A percentile compares a stretch with the other conserved stretches of the same genome.
Evolutionary conservation across 371 early-diverging fungal species (phyloP).

Genomic region (Aphelidium insulamus): DNA sequence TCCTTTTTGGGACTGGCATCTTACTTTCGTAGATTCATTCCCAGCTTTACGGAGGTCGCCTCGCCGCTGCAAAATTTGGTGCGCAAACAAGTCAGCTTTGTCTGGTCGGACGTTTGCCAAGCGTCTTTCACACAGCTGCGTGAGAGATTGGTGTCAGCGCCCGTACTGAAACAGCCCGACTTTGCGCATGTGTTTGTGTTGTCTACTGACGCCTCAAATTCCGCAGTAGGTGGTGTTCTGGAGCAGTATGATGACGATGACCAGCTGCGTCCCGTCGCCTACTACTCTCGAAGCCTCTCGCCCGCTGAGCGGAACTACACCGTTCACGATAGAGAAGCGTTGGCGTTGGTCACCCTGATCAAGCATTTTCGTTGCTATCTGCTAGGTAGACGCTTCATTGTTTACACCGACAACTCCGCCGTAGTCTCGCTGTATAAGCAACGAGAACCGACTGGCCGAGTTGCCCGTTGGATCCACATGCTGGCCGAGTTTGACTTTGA

Average conservation of each 20-base stretch:
- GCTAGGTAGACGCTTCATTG: too few relatives aligned
- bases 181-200: slow-evolving; percentile 7
- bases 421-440: too few relatives aligned
- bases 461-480: too few relatives aligned
- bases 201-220: slow-evolving; percentile 10
- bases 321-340: too few relatives aligned
- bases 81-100: slow-evolving; percentile 5
- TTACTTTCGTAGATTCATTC: slow-evolving; percentile 14
- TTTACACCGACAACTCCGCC: too few relatives aligned
- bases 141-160: slow-evolving; percentile 3
- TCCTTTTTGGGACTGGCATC: slow-evolving; percentile 10
- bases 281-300: too few relatives aligned
- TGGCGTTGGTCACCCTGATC: too few relatives aligned
- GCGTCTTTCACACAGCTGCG: slow-evolving; percentile 7
- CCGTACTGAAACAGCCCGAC: slow-evolving; percentile 10
- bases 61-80: slow-evolving; percentile 5
- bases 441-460: too few relatives aligned
- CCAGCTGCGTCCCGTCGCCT: too few relatives aligned
- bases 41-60: slow-evolving; percentile 4
- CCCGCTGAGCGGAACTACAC: too few relatives aligned
- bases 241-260: slow-evolving; percentile 8
- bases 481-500: too few relatives aligned
- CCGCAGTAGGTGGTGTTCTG: slow-evolving; percentile 12
- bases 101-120: slow-evolving; percentile 6
- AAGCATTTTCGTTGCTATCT: too few relatives aligned